phyloP scores from a whole-genome alignment of 2,329 filamentous ascomycete genomes.

The Trichoderma harzianum region DNA sequence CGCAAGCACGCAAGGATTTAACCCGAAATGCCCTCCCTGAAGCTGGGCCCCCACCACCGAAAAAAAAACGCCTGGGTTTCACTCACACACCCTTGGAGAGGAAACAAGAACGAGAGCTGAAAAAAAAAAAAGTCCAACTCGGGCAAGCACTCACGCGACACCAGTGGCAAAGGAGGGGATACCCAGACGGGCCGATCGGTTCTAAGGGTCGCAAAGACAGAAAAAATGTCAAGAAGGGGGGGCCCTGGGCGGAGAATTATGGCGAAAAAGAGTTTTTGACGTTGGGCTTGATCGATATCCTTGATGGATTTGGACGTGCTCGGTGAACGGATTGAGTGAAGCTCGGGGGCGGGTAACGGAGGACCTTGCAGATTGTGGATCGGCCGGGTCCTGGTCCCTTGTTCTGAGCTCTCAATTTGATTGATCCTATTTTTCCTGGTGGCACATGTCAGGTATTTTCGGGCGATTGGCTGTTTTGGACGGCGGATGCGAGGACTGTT shows the following conservation, averaged over 20 bases:
- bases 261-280: neutral
- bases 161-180: neutral
- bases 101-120: neutral
- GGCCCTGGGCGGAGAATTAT: neutral
- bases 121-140: neutral
- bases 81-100: neutral
- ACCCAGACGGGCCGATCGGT: constrained; percentile 2
- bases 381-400: neutral
- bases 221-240: neutral
- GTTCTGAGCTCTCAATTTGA: neutral
- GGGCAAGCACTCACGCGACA: constrained; percentile 12
- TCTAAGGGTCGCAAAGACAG: neutral
- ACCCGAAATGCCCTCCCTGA: neutral
- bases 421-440: neutral
- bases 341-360: neutral
- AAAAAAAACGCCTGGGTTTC: neutral
- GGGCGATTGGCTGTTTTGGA: neutral
- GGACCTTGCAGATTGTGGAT: constrained; percentile 13
- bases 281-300: neutral
- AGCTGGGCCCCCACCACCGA: neutral
- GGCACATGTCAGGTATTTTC: neutral
- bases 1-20: neutral
- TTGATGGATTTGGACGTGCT: neutral
- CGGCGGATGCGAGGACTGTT: neutral
- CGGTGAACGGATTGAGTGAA: constrained; percentile 13